Base-by-base conservation (phyloP, 192 early-diverging fungal genomes). In the Gryganskiella cystojenkinii region DNA sequence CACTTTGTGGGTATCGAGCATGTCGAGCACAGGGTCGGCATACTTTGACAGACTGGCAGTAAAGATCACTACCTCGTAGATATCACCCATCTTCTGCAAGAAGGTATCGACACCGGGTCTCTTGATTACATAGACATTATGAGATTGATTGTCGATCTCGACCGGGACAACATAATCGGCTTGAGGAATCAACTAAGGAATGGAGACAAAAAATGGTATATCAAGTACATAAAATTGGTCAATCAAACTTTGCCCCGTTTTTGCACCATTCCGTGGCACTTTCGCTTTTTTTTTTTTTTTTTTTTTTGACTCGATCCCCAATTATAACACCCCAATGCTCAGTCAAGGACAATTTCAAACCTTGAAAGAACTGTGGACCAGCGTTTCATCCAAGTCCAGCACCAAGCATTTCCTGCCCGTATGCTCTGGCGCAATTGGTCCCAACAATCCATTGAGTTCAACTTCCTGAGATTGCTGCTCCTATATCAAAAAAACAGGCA, bases 351-450 rank as follows among this genome's bases (percentile, higher is more conserved):
- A n/a, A 47, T 4, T n/a, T n/a, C 20, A 61, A 80, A 87, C 87
- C 87, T 94, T 95, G 88, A 99, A 98, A 22, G 95, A 96, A 81
- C 92, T 94, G 80, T 99, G 97, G 24, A 99, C 95, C 15, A 99
- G 87, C 0, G 97, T 99, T 70, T 99, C 97, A 84, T 99, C 97
- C 64, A 98, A 84, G 83, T 99, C 97, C 40, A 99, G 87, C 19
- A 99, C 97, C 31, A 99, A 86, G 68, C 95, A 96, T 73, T 98
- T 99, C 75, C 88, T 89, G 7, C 92, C 91, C 42, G 58, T 56
- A 60, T 95, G 90, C 59, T 87, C 84, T 10, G 86, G 80, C 30
- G 84, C 85, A 45, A 95, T 84, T 44, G 94, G 91, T 28, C 86
- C 87, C 56, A 96, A 85, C 25, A 95, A 75, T 57, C 86, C 80